A percentile compares a stretch with the other conserved stretches of the same genome.
These are phyloP conservation scores for Thelonectria olida DNA, from an alignment of 2,329 filamentous ascomycete species.

Conservation along the genomic window DNA sequence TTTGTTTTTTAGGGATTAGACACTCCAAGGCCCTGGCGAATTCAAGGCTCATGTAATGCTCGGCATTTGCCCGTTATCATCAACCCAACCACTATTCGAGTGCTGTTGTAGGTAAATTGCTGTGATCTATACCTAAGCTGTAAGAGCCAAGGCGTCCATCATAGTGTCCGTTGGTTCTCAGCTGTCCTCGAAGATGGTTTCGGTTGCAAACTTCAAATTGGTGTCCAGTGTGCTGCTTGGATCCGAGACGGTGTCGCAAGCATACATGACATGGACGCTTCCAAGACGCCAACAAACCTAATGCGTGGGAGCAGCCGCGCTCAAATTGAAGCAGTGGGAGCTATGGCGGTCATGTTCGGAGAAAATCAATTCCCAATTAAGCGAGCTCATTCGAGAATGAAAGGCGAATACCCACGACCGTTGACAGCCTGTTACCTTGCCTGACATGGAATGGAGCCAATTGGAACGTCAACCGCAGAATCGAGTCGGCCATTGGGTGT, in stretches of 20 bases:
- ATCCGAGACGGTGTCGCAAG: slow-evolving; percentile 2
- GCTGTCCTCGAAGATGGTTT: too few species aligned
- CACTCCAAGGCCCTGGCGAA: too few species aligned
- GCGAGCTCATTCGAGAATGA: not conserved
- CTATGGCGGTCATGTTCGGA: too few species aligned
- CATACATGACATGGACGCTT: not conserved
- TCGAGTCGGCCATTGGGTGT: not conserved
- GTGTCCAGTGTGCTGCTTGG: not conserved
- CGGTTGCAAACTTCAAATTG: not conserved
- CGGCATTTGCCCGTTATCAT: too few species aligned
- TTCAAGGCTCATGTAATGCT: too few species aligned
- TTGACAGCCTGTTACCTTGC: not conserved
- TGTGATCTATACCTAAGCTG: too few species aligned
- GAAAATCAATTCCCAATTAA: slow-evolving; percentile 4
- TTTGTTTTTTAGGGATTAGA: too few species aligned
- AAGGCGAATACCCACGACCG: not conserved
- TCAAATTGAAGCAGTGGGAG: not conserved
- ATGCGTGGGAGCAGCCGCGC: not conserved
- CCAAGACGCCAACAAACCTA: not conserved
- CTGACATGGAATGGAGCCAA: not conserved
- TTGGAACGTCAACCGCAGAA: not conserved
- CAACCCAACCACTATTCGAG: too few species aligned
- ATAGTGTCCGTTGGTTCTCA: too few species aligned
- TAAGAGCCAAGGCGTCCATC: too few species aligned
- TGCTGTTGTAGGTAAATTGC: too few species aligned